Evolutionary conservation across 2,329 filamentous ascomycete species (phyloP), one percentile per base, ranked within the genome.

Genomic region (Sarocladiaceae sp.): DNA sequence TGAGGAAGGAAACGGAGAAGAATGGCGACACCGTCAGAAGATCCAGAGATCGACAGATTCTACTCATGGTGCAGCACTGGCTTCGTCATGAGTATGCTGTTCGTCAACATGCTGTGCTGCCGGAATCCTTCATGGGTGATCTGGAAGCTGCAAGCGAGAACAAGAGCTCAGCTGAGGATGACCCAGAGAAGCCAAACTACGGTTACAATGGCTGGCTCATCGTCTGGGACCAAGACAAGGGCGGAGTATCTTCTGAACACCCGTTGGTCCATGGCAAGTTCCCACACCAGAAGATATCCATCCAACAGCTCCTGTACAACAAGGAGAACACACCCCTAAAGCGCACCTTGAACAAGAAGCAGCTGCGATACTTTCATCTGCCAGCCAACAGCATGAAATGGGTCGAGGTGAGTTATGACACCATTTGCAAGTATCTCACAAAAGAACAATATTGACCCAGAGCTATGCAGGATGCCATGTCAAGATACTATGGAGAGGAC

Each of bases 361-460:
- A 51, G 23, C 49, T 62, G 28, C 54, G 58, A 18, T 62, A 62
- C 51, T 59, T 62, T 33, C 59, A 64, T 47, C 51, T 64, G 23
- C 61, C 61, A 8, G 57, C 58, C 11, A 64, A 62, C 52, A 62
- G 61, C 48, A 64, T 64, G 61, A 52, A 54, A 35, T 64, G 61
- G 61, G 59, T 61, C 7, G 61, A 64, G 51, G 52, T 54, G 5
- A 47, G 52, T 36, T n/a, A n/a, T n/a, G n/a, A n/a, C n/a, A n/a
- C n/a, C n/a, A n/a, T n/a, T n/a, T n/a, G n/a, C n/a, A n/a, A n/a
- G n/a, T n/a, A n/a, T n/a, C n/a, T n/a, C n/a, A n/a, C n/a, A n/a
- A n/a, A n/a, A n/a, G n/a, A n/a, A n/a, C n/a, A n/a, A n/a, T n/a
- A n/a, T n/a, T n/a, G n/a, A n/a, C n/a, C n/a, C n/a, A n/a, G n/a